These are phyloP conservation scores for Sporobolomyces roseus DNA, from an alignment of 768 basidiomycete genomes.

Conservation along the genomic window DNA sequence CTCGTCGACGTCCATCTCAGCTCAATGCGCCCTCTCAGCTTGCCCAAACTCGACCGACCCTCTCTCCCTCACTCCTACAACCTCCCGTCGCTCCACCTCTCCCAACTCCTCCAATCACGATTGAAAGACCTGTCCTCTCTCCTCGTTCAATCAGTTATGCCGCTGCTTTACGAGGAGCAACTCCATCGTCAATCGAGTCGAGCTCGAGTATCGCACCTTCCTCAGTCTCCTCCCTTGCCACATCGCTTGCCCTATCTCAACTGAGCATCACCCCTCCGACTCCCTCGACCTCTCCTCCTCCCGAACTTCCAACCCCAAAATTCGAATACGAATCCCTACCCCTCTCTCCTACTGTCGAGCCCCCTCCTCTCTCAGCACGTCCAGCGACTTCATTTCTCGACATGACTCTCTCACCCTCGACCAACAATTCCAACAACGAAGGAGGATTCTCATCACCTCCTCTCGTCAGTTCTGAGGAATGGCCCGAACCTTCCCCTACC, in stretches of 20 bases:
- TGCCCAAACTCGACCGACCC: slow-evolving; percentile 21
- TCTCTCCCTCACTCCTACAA: slow-evolving; percentile 14
- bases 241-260: neutral
- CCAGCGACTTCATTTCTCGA: neutral
- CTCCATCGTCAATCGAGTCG: neutral
- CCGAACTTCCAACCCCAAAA: slow-evolving; percentile 13
- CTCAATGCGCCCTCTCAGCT: neutral
- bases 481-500: neutral
- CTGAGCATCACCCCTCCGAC: neutral
- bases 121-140: neutral
- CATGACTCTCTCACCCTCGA: neutral
- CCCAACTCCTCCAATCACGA: neutral
- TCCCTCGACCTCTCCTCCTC: slow-evolving; percentile 2
- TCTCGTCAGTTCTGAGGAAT: neutral
- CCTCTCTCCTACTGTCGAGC: too few species aligned
- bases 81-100: too few species aligned
- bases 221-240: neutral
- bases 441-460: neutral
- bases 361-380: neutral
- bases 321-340: slow-evolving; percentile 7
- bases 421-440: neutral
- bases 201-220: neutral
- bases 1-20: slow-evolving; percentile 39
- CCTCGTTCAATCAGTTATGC: neutral
- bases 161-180: slow-evolving; percentile 1